Evolutionary conservation across 2,329 filamentous ascomycete species (phyloP).

Genomic region (Talaromyces albobiverticillius): DNA sequence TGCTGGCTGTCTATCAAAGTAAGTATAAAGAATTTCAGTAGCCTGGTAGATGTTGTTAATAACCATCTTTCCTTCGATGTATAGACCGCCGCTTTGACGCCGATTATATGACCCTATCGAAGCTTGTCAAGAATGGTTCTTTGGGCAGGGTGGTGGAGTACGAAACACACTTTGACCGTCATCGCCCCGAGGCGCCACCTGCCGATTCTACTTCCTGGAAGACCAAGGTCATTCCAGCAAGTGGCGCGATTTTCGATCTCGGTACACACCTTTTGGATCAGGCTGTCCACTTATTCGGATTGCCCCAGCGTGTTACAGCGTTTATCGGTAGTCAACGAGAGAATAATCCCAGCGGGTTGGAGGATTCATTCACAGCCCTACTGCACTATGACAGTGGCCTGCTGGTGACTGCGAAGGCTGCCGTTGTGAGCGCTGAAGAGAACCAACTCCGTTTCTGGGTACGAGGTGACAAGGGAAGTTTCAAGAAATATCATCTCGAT

Average conservation of each 20-base stretch:
- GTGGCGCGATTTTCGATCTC: constrained; percentile 69
- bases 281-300: constrained; percentile 66
- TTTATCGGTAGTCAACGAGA: constrained; percentile 66
- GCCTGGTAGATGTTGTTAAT: not conserved
- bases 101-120: constrained; percentile 69
- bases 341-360: constrained; percentile 50
- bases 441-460: constrained; percentile 75
- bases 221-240: constrained; percentile 61
- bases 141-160: constrained; percentile 74
- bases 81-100: constrained; percentile 69
- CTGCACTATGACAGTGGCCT: constrained; percentile 64
- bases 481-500: constrained; percentile 69
- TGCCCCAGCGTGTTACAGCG: constrained; percentile 64
- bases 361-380: constrained; percentile 58
- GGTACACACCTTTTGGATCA: constrained; percentile 77
- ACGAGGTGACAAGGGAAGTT: constrained; percentile 69
- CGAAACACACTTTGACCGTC: constrained; percentile 77
- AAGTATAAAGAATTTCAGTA: constrained; percentile 15
- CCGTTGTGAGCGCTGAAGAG: constrained; percentile 65
- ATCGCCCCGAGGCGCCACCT: constrained; percentile 60
- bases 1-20: constrained; percentile 69
- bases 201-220: constrained; percentile 59
- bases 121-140: constrained; percentile 57
- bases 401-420: constrained; percentile 67
- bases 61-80: not conserved